Base-by-base conservation (phyloP, 2,329 filamentous ascomycete species). In the Tolypocladium tundrense region DNA sequence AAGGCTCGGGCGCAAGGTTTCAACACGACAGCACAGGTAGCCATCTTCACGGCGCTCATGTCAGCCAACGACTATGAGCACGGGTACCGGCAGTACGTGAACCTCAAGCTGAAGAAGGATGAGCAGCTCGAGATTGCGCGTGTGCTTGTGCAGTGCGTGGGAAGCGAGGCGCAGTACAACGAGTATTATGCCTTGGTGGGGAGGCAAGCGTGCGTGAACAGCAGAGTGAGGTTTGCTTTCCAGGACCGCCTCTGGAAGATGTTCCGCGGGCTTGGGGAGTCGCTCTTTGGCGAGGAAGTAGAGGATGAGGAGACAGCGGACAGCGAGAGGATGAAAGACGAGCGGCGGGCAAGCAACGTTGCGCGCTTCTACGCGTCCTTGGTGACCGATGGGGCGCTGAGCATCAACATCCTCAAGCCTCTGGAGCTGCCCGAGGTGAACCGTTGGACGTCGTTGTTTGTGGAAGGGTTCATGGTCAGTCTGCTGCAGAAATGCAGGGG, bases 31-130 rank as follows among this genome's bases (percentile, higher is more conserved):
- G 82, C 94, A 24, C 87, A 92, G 52, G 85, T 90, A 56, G 90
- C 91, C n/a, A 96, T 99, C 60, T 99, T 99, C 71, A 83, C 95
- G 40, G 87, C 91, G 5, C 86, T 99, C 60, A 88, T 97, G 79
- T 92, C 89, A 13, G 90, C 91, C 1, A 83, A 82, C 11, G 91
- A 96, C 68, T 90, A 83, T 69, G 86, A 91, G 64, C 91, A 97
- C 66, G 94, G 91, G 0, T 86, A 92, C 65, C 75, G 86, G 11
- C 88, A 91, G 21, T 79, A 97, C 9, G 77, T 86, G 59, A 95
- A 95, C 69, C 82, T 99, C 11, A 86, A 86, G 41, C 79, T 99
- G 53, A 97, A 94, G 74, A 90, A 87, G 64, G 84, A 90, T 21
- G 91, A 97, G 67, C 87, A 94, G 63, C 82, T 87, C 31, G 93